Conservation (phyloP, 2,329 filamentous ascomycete species). For the Aspergillus hiratsukae region DNA sequence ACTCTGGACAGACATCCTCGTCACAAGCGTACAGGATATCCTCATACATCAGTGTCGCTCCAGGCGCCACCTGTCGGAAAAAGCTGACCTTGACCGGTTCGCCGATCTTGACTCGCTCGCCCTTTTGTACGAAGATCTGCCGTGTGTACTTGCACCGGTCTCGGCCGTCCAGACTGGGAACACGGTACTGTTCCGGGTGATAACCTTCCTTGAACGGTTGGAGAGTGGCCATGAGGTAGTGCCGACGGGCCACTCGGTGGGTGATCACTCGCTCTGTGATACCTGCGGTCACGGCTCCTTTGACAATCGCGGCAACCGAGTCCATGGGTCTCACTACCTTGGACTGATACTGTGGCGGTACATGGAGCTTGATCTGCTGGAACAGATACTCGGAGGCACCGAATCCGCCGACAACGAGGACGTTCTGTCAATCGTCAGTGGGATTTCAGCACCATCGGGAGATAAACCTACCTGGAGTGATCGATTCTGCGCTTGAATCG, state of each 20-base stretch:
- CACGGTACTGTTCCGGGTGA: conserved; percentile 95
- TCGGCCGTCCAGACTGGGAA: conserved; percentile 92
- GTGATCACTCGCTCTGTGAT: conserved; percentile 97
- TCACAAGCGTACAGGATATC: conserved; percentile 97
- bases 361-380: conserved; percentile 98
- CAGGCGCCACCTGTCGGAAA: conserved; percentile 95
- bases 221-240: conserved; percentile 98
- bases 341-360: conserved; percentile 95
- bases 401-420: conserved; percentile 95
- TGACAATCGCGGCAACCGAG: conserved; percentile 96
- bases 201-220: conserved; percentile 99
- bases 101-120: conserved; percentile 97
- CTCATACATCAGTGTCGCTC: conserved; percentile 98
- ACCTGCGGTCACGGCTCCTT: conserved; percentile 94
- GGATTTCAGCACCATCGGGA: neutral
- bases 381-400: conserved; percentile 98
- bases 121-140: conserved; percentile 98
- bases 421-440: conserved; percentile 57
- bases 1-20: conserved; percentile 95
- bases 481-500: conserved; percentile 95
- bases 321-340: conserved; percentile 99
- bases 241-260: conserved; percentile 90
- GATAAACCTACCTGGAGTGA: conserved; percentile 63
- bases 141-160: conserved; percentile 98
- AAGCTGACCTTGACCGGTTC: conserved; percentile 98